A percentile compares a stretch with the other conserved stretches of the same genome.
phyloP scores from a whole-genome alignment of 2,329 filamentous ascomycete species.

The Annulohypoxylon truncatum region DNA sequence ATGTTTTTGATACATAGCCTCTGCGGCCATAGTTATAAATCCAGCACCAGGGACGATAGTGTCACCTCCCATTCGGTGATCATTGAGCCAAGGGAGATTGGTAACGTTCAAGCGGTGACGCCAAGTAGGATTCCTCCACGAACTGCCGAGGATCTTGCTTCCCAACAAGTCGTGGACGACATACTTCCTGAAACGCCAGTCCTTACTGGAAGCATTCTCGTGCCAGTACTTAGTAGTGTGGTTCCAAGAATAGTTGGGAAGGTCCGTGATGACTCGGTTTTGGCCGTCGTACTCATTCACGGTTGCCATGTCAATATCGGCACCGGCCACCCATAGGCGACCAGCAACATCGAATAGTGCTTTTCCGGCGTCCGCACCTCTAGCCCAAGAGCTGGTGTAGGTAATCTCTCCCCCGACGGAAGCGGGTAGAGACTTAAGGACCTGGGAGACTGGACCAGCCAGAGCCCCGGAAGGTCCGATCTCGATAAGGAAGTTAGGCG shows the following conservation, averaged over 20 bases:
- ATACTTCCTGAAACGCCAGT: conserved; percentile 38
- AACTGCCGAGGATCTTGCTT: conserved; percentile 31
- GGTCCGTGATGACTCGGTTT: conserved; percentile 34
- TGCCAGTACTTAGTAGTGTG: conserved; percentile 42
- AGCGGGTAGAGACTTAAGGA: conserved; percentile 27
- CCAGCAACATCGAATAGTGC: conserved; percentile 41
- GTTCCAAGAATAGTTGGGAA: conserved; percentile 47
- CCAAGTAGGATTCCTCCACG: conserved; percentile 34
- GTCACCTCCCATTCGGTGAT: conserved; percentile 56
- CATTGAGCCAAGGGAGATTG: conserved; percentile 55
- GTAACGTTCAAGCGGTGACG: conserved; percentile 20
- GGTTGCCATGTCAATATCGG: conserved; percentile 20
- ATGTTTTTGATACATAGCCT: conserved; percentile 47
- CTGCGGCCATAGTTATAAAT: conserved; percentile 50
- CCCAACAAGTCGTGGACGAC: conserved; percentile 41
- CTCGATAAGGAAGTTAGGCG: conserved; percentile 42
- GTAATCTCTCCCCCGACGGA: background rate
- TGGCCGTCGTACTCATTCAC: conserved; percentile 38
- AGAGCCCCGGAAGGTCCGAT: conserved; percentile 42
- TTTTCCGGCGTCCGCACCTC: conserved; percentile 27
- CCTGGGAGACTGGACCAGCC: conserved; percentile 42
- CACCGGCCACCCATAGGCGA: conserved; percentile 36
- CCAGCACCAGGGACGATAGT: conserved; percentile 51
- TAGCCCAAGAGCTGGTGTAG: conserved; percentile 12
- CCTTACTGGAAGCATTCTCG: conserved; percentile 39